Percentiles rank a stretch among this genome's conserved stretches.
Evolutionary conservation across 2,329 filamentous ascomycete species (phyloP).

Genomic region (Albifimbria verrucaria): DNA sequence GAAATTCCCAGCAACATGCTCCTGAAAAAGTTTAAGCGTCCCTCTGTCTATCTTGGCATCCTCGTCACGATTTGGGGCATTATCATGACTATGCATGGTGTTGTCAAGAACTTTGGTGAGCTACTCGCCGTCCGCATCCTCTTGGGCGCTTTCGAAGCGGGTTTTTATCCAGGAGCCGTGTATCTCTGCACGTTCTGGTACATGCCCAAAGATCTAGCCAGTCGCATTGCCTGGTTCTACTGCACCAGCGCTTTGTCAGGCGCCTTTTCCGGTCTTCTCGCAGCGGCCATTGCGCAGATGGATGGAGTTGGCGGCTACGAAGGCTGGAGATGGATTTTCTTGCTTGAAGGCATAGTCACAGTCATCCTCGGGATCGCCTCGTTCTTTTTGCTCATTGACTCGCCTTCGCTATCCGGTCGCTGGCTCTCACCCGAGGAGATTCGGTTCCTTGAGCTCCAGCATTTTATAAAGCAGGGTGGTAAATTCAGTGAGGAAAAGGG

Average conservation of each 20-base stretch:
- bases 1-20: constrained; percentile 63
- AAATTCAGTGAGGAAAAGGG: constrained; percentile 15
- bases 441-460: constrained; percentile 23
- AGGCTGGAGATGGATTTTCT: constrained; percentile 56
- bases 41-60: constrained; percentile 60
- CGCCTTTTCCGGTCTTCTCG: constrained; percentile 42
- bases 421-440: constrained; percentile 35
- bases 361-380: constrained; percentile 30
- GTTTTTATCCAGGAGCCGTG: constrained; percentile 25
- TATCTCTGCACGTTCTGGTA: constrained; percentile 27
- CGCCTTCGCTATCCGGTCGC: constrained; percentile 24
- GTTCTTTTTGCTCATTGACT: constrained; percentile 44
- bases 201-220: constrained; percentile 21
- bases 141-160: constrained; percentile 30
- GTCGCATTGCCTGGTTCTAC: constrained; percentile 23
- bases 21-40: constrained; percentile 56
- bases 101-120: constrained; percentile 24
- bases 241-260: constrained; percentile 30
- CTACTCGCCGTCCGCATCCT: constrained; percentile 22
- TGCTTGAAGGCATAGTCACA: constrained; percentile 56
- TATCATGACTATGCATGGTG: constrained; percentile 20
- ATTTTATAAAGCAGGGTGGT: constrained; percentile 25
- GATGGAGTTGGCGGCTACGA: constrained; percentile 42
- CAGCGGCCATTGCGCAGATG: constrained; percentile 16
- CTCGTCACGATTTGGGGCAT: constrained; percentile 54